A percentile compares a stretch with the other conserved stretches of the same genome.
Conservation (phyloP, 768 basidiomycete species). For the Psilocybe cubensis region DNA sequence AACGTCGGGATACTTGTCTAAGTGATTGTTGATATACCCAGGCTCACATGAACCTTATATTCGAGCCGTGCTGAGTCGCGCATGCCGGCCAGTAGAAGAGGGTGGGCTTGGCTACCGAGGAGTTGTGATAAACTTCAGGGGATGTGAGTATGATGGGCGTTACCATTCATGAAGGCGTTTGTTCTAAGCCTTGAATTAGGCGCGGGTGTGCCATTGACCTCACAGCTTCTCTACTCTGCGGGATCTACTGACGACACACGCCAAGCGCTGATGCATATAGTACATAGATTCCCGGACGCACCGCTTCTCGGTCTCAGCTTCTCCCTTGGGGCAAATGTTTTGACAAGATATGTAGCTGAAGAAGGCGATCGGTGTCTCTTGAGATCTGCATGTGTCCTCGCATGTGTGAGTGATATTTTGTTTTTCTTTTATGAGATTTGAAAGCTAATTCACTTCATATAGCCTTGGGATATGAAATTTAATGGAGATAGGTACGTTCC, state of each 20-base stretch:
- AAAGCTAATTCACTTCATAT: slow-evolving; percentile 7
- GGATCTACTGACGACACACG: slow-evolving; percentile 90
- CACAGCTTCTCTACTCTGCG: slow-evolving; percentile 81
- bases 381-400: slow-evolving; percentile 67
- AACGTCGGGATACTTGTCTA: slow-evolving; percentile 2
- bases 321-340: slow-evolving; percentile 90
- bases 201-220: slow-evolving; percentile 82
- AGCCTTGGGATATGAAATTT: slow-evolving; percentile 43
- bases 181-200: slow-evolving; percentile 44
- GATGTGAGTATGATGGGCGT: slow-evolving; percentile 60
- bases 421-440: background rate
- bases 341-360: slow-evolving; percentile 88
- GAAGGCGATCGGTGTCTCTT: slow-evolving; percentile 70
- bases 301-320: slow-evolving; percentile 88
- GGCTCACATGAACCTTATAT: slow-evolving; percentile 92
- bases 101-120: slow-evolving; percentile 90
- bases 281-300: slow-evolving; percentile 72
- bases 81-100: slow-evolving; percentile 64
- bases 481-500: slow-evolving; percentile 46
- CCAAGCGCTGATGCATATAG: slow-evolving; percentile 76
- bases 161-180: slow-evolving; percentile 3
- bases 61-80: slow-evolving; percentile 74
- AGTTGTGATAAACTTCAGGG: slow-evolving; percentile 89
- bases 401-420: slow-evolving; percentile 57
- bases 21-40: slow-evolving; percentile 27